Base-by-base conservation (phyloP, 1,284 basidiomycete species). In the Puccinia polysora region DNA sequence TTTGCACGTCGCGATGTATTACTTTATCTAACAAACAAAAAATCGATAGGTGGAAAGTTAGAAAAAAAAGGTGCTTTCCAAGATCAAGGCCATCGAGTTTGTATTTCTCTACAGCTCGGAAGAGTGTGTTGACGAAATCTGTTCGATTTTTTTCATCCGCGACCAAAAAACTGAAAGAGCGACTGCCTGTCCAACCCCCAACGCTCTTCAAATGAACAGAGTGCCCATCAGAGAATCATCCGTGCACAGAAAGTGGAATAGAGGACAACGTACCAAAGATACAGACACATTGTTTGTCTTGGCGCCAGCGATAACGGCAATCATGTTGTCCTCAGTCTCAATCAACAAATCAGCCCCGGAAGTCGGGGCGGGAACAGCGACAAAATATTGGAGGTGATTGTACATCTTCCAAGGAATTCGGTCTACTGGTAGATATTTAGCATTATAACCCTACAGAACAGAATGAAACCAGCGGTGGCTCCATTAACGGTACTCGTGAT, bases 301-400 rank as follows among this genome's bases (percentile, higher is more conserved):
- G 1, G 68, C 68, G 5, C 28, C 68, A 2, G 47, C 23, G 8
- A 71, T 47, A n/a, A 71, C 68, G 49, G 50, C 30, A 4, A 40
- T 53, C 59, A 71, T 62, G 28, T 71, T 71, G 5, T 59, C 34
- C 36, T 71, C 59, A 1, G 58, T 71, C 10, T 71, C 68, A 20
- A 71, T 53, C 10, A 50, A 6, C 14, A 71, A 63, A n/a, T 62
- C 58, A 14, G 7, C 58, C 36, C 40, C 14, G 8, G 68, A 34
- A 1, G 47, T 62, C 2, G 56, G 14, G 8, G n/a, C 58, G 7
- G 59, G 58, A 38, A 63, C 45, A 2, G 68, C 68, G 7, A 71
- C 68, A 43, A 71, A 71, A 34, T 71, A 71, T 43, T 71, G 58
- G 12, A 71, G 36, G 55, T 71, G 68, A 52, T 62, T 50, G 20